Percentiles rank a stretch among this genome's conserved stretches.
Evolutionary conservation across 139 green algal genomes (phyloP).

Genomic region (Asterochloris erici): DNA sequence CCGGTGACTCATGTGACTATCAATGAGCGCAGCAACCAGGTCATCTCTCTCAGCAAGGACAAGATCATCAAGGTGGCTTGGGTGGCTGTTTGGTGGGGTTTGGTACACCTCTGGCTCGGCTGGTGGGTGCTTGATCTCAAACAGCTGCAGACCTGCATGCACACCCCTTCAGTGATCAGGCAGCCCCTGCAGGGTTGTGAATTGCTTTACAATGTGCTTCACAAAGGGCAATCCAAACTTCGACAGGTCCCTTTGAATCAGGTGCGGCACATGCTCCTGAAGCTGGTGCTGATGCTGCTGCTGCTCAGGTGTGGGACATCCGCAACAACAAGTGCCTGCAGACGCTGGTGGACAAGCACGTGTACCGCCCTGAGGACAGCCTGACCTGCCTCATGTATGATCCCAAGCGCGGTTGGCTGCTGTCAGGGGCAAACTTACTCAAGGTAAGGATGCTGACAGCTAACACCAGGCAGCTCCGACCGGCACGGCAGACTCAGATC

Average conservation of each 20-base stretch:
- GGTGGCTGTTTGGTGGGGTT: not conserved
- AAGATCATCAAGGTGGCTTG: constrained; percentile 60
- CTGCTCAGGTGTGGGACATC: constrained; percentile 68
- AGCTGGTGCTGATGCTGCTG: not conserved
- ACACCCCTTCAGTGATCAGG: not conserved
- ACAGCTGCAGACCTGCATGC: not conserved
- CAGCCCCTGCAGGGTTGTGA: not conserved
- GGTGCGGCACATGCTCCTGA: not conserved
- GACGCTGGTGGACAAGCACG: constrained; percentile 52
- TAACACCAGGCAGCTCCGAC: too few relatives aligned
- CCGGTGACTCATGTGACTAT: constrained; percentile 52
- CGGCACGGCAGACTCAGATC: too few relatives aligned
- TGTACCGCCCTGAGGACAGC: constrained; percentile 42
- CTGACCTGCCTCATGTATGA: constrained; percentile 40
- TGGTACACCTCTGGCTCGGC: not conserved
- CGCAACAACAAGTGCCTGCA: constrained; percentile 71
- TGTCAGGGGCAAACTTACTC: constrained; percentile 31
- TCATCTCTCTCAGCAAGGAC: constrained; percentile 61
- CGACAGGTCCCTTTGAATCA: too few relatives aligned
- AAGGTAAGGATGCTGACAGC: constrained; percentile 9
- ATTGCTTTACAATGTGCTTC: not conserved
- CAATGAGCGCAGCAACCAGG: constrained; percentile 68
- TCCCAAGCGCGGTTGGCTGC: constrained; percentile 25
- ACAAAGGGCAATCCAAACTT: not conserved
- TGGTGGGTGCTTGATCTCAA: too few relatives aligned